Evolutionary conservation across 2,329 filamentous ascomycete genomes (phyloP).

Genomic region (Monilinia aucupariae): DNA sequence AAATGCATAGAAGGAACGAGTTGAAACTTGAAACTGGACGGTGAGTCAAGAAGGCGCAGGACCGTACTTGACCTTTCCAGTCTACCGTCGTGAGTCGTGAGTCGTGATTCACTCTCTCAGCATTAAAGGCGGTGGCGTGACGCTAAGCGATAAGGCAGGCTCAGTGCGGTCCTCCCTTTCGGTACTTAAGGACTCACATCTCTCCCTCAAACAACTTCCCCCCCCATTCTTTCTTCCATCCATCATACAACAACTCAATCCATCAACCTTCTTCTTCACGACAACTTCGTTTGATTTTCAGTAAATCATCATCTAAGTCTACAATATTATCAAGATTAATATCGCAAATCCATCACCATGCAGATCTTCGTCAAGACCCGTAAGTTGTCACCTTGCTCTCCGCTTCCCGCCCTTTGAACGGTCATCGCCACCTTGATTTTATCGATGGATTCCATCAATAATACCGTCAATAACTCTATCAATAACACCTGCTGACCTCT

Average conservation of each 20-base stretch:
- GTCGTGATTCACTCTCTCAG: too few relatives aligned
- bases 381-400: slow-evolving; percentile 46
- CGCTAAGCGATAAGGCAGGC: slow-evolving; percentile 16
- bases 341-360: slow-evolving; percentile 48
- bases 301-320: slow-evolving; percentile 17
- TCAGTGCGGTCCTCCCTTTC: background rate
- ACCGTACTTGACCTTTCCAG: too few relatives aligned
- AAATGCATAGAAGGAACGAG: too few relatives aligned
- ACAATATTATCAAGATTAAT: slow-evolving; percentile 16
- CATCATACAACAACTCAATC: slow-evolving; percentile 14
- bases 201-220: slow-evolving; percentile 26
- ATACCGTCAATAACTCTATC: slow-evolving; percentile 37
- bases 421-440: slow-evolving; percentile 43
- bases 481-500: slow-evolving; percentile 58
- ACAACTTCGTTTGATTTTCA: slow-evolving; percentile 5
- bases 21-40: too few relatives aligned
- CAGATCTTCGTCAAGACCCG: slow-evolving; percentile 98
- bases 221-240: slow-evolving; percentile 4
- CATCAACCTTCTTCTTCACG: background rate
- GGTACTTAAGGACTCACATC: slow-evolving; percentile 19
- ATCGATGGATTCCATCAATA: slow-evolving; percentile 43
- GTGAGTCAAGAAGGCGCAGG: too few relatives aligned
- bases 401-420: slow-evolving; percentile 19
- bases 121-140: slow-evolving; percentile 4
- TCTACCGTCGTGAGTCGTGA: too few relatives aligned